These are phyloP conservation scores for Fistulinella prunicolor DNA, from an alignment of 768 basidiomycete genomes.

Conservation along the genomic window DNA sequence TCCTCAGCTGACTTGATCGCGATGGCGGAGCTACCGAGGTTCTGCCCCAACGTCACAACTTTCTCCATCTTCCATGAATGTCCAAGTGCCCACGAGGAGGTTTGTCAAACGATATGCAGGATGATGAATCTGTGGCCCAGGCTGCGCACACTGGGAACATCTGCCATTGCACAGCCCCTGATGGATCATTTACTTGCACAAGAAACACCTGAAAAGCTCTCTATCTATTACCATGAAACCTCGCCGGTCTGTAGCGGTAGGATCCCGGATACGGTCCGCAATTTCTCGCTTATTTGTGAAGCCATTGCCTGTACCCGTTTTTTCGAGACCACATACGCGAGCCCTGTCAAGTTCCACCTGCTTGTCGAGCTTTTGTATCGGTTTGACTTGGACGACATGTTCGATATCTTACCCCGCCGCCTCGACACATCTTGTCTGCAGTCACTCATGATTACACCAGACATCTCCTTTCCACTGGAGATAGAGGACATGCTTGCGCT, in stretches of 20 bases:
- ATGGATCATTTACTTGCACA: constrained; percentile 10
- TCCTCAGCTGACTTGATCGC: constrained; percentile 9
- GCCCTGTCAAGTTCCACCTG: constrained; percentile 9
- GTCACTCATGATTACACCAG: neutral
- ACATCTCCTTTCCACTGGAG: no score
- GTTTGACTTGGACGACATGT: constrained; percentile 10
- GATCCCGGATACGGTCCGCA: constrained; percentile 12
- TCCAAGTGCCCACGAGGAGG: constrained; percentile 4
- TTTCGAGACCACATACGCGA: constrained; percentile 9
- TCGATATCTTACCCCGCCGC: constrained; percentile 8
- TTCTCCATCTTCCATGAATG: constrained; percentile 8
- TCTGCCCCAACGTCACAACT: constrained; percentile 22
- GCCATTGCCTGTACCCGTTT: constrained; percentile 6
- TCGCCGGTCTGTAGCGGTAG: constrained; percentile 11
- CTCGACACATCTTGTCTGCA: constrained; percentile 11
- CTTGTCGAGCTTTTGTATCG: no score
- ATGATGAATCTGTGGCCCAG: constrained; percentile 18
- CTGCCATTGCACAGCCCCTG: constrained; percentile 10
- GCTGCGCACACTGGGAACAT: constrained; percentile 8
- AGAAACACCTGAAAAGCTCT: constrained; percentile 6
- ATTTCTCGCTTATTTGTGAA: constrained; percentile 8
- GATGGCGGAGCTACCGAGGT: constrained; percentile 11
- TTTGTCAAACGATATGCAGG: constrained; percentile 7
- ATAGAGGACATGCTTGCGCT: no score
- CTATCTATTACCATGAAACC: constrained; percentile 6